Percentiles rank a stretch among this genome's conserved stretches.
Conservation (phyloP, 176 grass and related monocot genomes). For the Ensete ventricosum region DNA sequence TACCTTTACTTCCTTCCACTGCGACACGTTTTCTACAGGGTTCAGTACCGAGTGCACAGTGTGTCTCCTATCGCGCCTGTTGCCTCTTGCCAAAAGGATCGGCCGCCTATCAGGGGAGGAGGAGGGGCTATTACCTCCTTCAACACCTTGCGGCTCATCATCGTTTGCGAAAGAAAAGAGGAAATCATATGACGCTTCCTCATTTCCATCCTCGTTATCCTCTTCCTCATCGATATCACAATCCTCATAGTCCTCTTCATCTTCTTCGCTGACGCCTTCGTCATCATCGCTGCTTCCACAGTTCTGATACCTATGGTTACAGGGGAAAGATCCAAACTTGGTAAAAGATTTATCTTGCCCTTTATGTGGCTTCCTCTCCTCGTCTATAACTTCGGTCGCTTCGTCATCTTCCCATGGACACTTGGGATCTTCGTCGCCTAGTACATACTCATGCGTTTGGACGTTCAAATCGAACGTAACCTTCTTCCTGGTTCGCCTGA, state of each 20-base stretch:
- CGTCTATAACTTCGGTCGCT: background rate
- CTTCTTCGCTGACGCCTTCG: conserved; percentile 25
- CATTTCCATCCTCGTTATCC: conserved; percentile 41
- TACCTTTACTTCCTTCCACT: conserved; percentile 68
- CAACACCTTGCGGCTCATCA: conserved; percentile 29
- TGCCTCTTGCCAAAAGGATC: conserved; percentile 21
- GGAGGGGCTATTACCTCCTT: conserved; percentile 20
- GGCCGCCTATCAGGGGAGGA: conserved; percentile 20
- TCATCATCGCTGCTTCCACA: conserved; percentile 24
- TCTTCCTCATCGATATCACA: conserved; percentile 25
- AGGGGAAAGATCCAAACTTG: conserved; percentile 46
- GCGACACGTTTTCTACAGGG: conserved; percentile 64
- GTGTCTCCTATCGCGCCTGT: conserved; percentile 49
- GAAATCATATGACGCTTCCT: conserved; percentile 77
- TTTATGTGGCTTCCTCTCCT: conserved; percentile 9
- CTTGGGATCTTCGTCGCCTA: background rate
- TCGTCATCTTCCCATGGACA: conserved; percentile 29
- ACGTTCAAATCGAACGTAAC: conserved; percentile 95
- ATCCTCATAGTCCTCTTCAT: conserved; percentile 45
- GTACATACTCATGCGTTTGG: conserved; percentile 46
- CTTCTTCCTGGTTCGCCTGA: conserved; percentile 61
- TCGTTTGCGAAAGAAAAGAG: conserved; percentile 70
- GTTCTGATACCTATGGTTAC: conserved; percentile 81
- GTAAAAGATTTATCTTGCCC: conserved; percentile 23
- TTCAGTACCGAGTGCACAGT: conserved; percentile 42